Base-by-base conservation (phyloP, 768 basidiomycete genomes). In the Heimioporus sp. region DNA sequence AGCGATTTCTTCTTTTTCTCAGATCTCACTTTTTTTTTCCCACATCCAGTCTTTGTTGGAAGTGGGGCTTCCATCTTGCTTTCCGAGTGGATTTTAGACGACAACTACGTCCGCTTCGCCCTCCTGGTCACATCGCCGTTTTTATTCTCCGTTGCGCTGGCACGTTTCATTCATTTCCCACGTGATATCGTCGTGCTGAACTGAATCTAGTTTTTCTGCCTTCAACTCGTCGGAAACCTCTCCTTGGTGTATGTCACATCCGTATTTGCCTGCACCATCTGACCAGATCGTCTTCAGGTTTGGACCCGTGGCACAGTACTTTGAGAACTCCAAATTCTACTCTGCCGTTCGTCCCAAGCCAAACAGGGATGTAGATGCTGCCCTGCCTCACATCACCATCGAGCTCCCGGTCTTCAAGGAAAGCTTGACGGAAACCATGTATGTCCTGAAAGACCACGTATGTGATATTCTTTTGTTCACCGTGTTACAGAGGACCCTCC, bases 321-420 rank as follows among this genome's bases (percentile, higher is more conserved):
- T 88, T 59, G 84, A 92, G 64, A 93, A 92, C 65, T 91, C 89
- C 0, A 81, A 75, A 45, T 94, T 87, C 69, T 94, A 90, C 65
- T 90, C 88, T 20, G 87, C 89, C 8, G 63, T 81, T 47, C 75
- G 75, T 34, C 86, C 88, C 5, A 71, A 68, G 15, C 71, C 83
- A 2, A 82, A 86, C 63, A 76, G 76, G 37, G 81, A 80, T 10
- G 75, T 90, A 41, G 87, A 89, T 59, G 60, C 73, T 10, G 75
- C 72, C 31, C 72, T 91, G 28, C 89, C 88, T 10, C 89, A 90
- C 62, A 77, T 91, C 34, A 86, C 87, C 8, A 74, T 93, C 49
- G 87, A 92, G 67, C 76, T 94, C 68, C 92, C 92, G 0, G 92
- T 93, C 8, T 94, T 90, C 71, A 93, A 91, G 65, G 89, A 92